Percentiles rank a stretch among this genome's conserved stretches.
Evolutionary conservation across 2,329 filamentous ascomycete species (phyloP).

Genomic region (Ophiocordyceps camponoti-floridani): DNA sequence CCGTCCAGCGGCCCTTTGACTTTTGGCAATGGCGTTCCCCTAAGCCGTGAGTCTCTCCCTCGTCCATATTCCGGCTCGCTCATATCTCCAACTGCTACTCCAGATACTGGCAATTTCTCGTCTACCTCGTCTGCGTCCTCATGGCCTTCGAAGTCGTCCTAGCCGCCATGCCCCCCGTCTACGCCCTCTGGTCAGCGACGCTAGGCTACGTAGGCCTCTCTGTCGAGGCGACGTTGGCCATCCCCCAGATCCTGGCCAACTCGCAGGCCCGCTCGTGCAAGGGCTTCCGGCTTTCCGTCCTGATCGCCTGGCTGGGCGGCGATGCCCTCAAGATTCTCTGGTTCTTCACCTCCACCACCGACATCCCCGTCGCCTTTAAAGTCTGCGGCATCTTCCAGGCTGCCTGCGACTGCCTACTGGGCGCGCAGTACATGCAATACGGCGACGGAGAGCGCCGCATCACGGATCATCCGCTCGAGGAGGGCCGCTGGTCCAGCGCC

Average conservation of each 20-base stretch:
- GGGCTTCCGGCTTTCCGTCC: conserved; percentile 59
- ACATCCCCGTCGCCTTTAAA: conserved; percentile 66
- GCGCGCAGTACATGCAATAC: conserved; percentile 57
- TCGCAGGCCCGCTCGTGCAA: conserved; percentile 50
- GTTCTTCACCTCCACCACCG: conserved; percentile 56
- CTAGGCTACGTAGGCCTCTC: conserved; percentile 62
- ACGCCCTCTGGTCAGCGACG: conserved; percentile 44
- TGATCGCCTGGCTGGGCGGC: conserved; percentile 62
- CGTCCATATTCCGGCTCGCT: neutral
- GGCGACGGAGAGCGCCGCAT: conserved; percentile 27
- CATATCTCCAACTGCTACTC: neutral
- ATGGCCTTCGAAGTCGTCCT: conserved; percentile 50
- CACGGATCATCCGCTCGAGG: conserved; percentile 20
- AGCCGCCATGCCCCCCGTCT: conserved; percentile 36
- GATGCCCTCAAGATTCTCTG: conserved; percentile 78
- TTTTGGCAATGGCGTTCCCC: conserved; percentile 72
- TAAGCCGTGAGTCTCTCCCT: conserved; percentile 34
- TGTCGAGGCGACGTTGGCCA: conserved; percentile 64
- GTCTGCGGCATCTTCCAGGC: conserved; percentile 70
- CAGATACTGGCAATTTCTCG: conserved; percentile 63
- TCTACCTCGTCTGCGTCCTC: conserved; percentile 46
- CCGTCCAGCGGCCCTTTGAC: conserved; percentile 44
- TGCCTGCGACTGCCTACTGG: conserved; percentile 55
- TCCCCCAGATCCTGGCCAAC: conserved; percentile 64
- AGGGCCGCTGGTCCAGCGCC: conserved; percentile 13